Percentiles rank a stretch among this genome's conserved stretches.
phyloP scores from a whole-genome alignment of 495 filamentous ascomycete genomes.

The Chaetomium tenue region DNA sequence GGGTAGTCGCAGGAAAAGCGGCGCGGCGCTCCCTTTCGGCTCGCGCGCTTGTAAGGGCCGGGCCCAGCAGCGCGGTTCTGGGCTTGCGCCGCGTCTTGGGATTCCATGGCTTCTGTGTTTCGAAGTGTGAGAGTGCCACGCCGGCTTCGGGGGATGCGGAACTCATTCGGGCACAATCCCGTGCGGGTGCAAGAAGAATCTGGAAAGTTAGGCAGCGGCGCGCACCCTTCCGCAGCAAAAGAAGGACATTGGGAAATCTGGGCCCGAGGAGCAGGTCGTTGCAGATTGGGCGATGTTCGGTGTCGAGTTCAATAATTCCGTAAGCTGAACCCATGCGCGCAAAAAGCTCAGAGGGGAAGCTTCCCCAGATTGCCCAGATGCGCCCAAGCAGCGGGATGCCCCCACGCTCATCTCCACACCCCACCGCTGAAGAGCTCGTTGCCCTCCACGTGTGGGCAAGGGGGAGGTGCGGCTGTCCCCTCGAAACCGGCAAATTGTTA shows the following conservation, averaged over 20 bases:
- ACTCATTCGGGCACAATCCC: conserved; percentile 5
- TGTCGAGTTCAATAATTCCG: conserved; percentile 20
- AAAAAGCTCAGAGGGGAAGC: conserved; percentile 21
- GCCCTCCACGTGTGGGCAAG: conserved; percentile 21
- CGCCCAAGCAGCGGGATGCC: conserved; percentile 13
- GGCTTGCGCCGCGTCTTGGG: conserved; percentile 12
- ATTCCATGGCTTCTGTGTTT: conserved; percentile 19
- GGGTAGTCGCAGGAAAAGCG: conserved; percentile 77
- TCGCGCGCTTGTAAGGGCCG: conserved; percentile 48
- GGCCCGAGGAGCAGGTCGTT: background rate
- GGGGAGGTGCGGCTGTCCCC: background rate
- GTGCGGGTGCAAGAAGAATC: background rate
- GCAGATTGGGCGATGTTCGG: background rate
- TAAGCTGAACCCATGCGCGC: conserved; percentile 15
- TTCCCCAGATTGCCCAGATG: conserved; percentile 26
- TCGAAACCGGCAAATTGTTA: conserved; percentile 10
- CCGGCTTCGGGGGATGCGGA: conserved; percentile 6
- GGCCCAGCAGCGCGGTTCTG: conserved; percentile 14
- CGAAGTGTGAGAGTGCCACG: background rate
- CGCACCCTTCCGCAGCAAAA: conserved; percentile 16
- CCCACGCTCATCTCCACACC: conserved; percentile 34
- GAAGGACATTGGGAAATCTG: background rate
- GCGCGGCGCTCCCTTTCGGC: conserved; percentile 49
- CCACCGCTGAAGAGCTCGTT: conserved; percentile 12
- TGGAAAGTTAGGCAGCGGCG: conserved; percentile 11